Base-by-base conservation (phyloP, 345 rosid species). In the Citrus medica region DNA sequence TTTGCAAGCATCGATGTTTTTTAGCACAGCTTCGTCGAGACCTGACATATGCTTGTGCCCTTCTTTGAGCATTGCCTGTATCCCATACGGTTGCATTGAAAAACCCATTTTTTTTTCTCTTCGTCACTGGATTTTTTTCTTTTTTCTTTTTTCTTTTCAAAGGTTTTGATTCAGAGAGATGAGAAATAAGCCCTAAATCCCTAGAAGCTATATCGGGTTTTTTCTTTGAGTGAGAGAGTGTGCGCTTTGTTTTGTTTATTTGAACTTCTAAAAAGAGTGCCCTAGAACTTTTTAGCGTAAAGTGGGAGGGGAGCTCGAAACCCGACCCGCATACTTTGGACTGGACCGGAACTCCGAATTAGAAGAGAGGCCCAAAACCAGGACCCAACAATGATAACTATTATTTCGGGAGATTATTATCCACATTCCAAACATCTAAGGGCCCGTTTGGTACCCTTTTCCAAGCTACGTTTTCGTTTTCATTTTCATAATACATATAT, bases 1-100 rank as follows among this genome's bases (percentile, higher is more conserved):
- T 83, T 94, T 97, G 91, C 98, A 97, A 62, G 99, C 99, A 78
- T 91, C 98, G 76, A 97, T 97, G 88, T 97, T 94, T 80, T 97
- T 97, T 9, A 97, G 59, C 63, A 97, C 98, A 2, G 98, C 99
- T 81, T 97, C 99, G 77, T 92, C 98, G 30, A 93, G 91, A 56
- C 99, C 99, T 0, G 99, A 97, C 75, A 94, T 86, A 83, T 94
- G 99, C 77, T 90, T 90, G 92, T 94, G 93, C 51, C 98, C 99
- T 78, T 97, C 99, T 83, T 97, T 97, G 17, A 97, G 84, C 99
- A 97, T 94, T 51, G 98, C 70, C 37, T 94, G 98, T 53, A 97
- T 91, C n/a, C 99, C 98, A 58, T 94, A 94, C 1, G 98, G 92
- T 73, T 92, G 97, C 98, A 90, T 89, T 66, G 97, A 91, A 80